Evolutionary conservation across 2,329 filamentous ascomycete genomes (phyloP).

Genomic region (Fusarium temperatum): DNA sequence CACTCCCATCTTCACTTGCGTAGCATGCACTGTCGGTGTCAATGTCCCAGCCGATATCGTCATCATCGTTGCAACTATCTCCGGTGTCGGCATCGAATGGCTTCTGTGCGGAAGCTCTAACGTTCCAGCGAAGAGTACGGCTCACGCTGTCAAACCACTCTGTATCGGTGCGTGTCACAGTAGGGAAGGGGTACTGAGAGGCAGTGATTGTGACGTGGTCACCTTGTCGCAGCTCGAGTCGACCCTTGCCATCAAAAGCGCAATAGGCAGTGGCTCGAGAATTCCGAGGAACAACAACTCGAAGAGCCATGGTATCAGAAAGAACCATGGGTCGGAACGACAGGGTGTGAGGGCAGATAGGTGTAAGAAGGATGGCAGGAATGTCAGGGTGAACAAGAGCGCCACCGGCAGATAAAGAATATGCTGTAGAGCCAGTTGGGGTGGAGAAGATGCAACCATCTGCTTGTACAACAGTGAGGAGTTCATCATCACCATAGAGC

Average conservation of each 20-base stretch:
- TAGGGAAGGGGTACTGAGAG: constrained; percentile 96
- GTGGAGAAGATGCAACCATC: constrained; percentile 98
- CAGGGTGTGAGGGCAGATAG: constrained; percentile 96
- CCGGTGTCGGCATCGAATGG: constrained; percentile 71
- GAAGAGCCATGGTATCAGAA: constrained; percentile 91
- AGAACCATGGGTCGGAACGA: constrained; percentile 98
- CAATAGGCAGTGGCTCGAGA: constrained; percentile 95
- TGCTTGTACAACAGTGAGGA: constrained; percentile 94
- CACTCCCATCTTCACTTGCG: constrained; percentile 77
- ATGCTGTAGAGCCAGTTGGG: constrained; percentile 92
- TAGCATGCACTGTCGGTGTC: constrained; percentile 83
- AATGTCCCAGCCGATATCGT: constrained; percentile 84
- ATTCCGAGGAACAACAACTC: constrained; percentile 83
- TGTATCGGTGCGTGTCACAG: constrained; percentile 85
- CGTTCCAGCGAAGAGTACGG: constrained; percentile 94
- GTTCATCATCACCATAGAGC: constrained; percentile 92
- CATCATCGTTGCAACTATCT: constrained; percentile 58
- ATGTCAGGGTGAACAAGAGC: constrained; percentile 97
- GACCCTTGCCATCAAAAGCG: constrained; percentile 96
- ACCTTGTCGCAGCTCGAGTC: constrained; percentile 89
- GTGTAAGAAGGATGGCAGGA: constrained; percentile 93
- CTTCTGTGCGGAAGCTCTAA: constrained; percentile 89
- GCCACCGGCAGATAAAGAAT: constrained; percentile 94
- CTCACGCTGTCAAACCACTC: constrained; percentile 99
- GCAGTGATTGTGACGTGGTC: constrained; percentile 97